Evolutionary conservation across 495 filamentous ascomycete genomes (phyloP).

Genomic region (Chaetomium fimeti): DNA sequence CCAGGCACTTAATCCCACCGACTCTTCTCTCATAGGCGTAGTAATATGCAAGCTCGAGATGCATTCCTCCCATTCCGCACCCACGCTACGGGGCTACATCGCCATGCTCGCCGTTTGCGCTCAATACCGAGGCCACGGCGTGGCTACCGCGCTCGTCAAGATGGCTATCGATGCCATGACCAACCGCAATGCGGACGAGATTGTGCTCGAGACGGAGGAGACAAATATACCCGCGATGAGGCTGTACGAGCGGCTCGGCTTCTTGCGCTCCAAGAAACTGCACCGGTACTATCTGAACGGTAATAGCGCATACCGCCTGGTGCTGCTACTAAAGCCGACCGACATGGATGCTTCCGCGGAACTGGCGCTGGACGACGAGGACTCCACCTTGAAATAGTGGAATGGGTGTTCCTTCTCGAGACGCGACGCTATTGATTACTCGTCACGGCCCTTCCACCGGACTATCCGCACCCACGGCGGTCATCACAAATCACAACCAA

Average conservation of each 20-base stretch:
- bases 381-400: conserved; percentile 12
- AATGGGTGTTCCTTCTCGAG: not conserved
- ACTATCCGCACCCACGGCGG: not conserved
- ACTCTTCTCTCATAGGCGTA: conserved; percentile 67
- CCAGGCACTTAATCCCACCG: conserved; percentile 63
- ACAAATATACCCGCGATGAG: conserved; percentile 89
- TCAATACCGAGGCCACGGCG: conserved; percentile 76
- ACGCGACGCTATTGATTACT: not conserved
- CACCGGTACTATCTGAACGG: conserved; percentile 97
- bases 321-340: conserved; percentile 71
- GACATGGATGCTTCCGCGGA: conserved; percentile 35
- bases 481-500: not conserved
- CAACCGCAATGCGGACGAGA: conserved; percentile 79
- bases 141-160: conserved; percentile 83
- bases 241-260: conserved; percentile 90
- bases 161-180: conserved; percentile 94
- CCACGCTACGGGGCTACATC: conserved; percentile 89
- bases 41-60: conserved; percentile 95
- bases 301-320: conserved; percentile 85
- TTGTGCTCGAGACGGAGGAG: conserved; percentile 95
- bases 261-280: conserved; percentile 86
- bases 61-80: conserved; percentile 66
- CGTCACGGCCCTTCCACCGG: not conserved
- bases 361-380: conserved; percentile 28
- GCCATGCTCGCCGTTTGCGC: conserved; percentile 92